phyloP scores from a whole-genome alignment of 768 basidiomycete genomes.

The Pleurotus giganteus region DNA sequence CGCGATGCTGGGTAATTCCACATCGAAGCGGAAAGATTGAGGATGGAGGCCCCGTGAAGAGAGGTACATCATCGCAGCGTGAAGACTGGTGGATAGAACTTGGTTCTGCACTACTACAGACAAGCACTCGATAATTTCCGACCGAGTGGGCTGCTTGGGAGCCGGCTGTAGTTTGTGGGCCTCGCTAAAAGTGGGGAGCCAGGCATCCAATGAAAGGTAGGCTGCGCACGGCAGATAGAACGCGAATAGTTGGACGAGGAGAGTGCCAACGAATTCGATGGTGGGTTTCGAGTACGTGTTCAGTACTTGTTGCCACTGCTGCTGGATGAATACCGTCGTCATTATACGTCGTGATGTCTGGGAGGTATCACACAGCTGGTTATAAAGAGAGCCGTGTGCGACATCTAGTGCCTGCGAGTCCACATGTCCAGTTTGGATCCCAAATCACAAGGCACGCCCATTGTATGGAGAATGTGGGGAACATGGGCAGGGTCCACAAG shows the following conservation, averaged over 20 bases:
- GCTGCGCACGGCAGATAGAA: slow-evolving; percentile 23
- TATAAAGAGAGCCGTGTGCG: background rate
- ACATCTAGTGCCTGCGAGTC: too few relatives aligned
- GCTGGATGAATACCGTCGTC: background rate
- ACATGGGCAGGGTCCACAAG: too few relatives aligned
- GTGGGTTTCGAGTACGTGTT: slow-evolving; percentile 13
- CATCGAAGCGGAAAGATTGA: slow-evolving; percentile 18
- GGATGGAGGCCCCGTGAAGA: slow-evolving; percentile 3
- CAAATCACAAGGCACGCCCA: too few relatives aligned
- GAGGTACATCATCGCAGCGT: slow-evolving; percentile 16
- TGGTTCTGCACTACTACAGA: slow-evolving; percentile 23
- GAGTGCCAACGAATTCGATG: slow-evolving; percentile 23
- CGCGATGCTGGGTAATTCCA: slow-evolving; percentile 15
- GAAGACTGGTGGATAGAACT: slow-evolving; percentile 18
- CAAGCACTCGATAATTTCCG: slow-evolving; percentile 24
- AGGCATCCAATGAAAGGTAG: slow-evolving; percentile 21
- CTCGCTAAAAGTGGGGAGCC: slow-evolving; percentile 21
- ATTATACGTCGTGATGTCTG: background rate
- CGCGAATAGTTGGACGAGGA: slow-evolving; percentile 19
- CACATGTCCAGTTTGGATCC: too few relatives aligned
- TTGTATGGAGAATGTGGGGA: too few relatives aligned
- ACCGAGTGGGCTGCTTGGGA: slow-evolving; percentile 21
- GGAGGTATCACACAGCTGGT: background rate
- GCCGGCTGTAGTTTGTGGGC: slow-evolving; percentile 25
- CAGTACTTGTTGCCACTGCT: slow-evolving; percentile 4